phyloP scores from a whole-genome alignment of 108 stramenopile species.

The Skeletonema marinoi region DNA sequence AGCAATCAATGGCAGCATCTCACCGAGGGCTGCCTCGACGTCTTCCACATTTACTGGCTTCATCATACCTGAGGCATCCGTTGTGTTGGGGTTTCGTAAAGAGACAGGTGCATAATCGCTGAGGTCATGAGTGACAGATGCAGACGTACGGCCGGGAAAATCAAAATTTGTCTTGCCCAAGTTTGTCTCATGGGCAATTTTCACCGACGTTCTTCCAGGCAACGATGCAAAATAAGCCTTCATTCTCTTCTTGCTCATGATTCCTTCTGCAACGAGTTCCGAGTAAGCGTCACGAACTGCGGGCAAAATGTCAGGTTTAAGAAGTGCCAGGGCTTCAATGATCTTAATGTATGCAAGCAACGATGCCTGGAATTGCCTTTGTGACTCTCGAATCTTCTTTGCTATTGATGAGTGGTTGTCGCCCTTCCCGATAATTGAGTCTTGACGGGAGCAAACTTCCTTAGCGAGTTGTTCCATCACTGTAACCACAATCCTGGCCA shows the following conservation, averaged over 20 bases:
- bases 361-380: conserved; percentile 84
- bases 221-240: conserved; percentile 87
- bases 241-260: conserved; percentile 88
- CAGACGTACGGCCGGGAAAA: conserved; percentile 26
- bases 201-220: conserved; percentile 77
- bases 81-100: conserved; percentile 27
- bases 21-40: conserved; percentile 69
- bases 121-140: conserved; percentile 67
- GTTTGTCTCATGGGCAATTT: conserved; percentile 42
- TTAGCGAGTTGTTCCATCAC: conserved; percentile 87
- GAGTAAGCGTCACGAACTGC: conserved; percentile 86
- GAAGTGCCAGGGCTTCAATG: conserved; percentile 79
- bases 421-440: conserved; percentile 73
- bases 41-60: conserved; percentile 79
- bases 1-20: conserved; percentile 82
- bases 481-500: conserved; percentile 84
- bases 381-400: conserved; percentile 85
- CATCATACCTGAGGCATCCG: conserved; percentile 39
- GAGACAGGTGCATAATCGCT: conserved; percentile 68
- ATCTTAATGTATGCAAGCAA: conserved; percentile 86
- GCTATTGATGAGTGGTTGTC: conserved; percentile 85
- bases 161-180: conserved; percentile 28
- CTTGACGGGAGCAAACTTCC: conserved; percentile 56
- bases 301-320: conserved; percentile 82
- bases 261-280: conserved; percentile 85